Evolutionary conservation across 1,284 basidiomycete species (phyloP).

Genomic region (Ceratobasidium sp.): DNA sequence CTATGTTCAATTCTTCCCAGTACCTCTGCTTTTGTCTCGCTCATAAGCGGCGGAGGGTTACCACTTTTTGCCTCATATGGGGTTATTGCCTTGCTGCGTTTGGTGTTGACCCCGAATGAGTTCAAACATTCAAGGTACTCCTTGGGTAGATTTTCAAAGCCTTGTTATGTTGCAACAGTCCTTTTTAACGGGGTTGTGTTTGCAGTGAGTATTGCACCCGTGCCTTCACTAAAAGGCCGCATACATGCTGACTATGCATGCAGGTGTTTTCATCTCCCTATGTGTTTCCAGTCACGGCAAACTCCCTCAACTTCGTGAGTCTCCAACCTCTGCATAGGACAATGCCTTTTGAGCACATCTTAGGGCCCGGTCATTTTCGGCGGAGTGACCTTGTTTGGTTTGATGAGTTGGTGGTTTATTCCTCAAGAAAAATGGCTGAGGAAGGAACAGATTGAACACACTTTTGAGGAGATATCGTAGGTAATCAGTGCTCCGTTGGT

Average conservation of each 20-base stretch:
- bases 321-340: slow-evolving; percentile 1
- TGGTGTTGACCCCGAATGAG: slow-evolving; percentile 55
- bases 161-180: slow-evolving; percentile 54
- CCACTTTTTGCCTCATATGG: slow-evolving; percentile 57
- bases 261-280: slow-evolving; percentile 54
- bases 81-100: slow-evolving; percentile 54
- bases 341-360: slow-evolving; percentile 37
- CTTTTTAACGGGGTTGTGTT: slow-evolving; percentile 53
- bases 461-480: slow-evolving; percentile 48
- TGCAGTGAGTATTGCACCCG: slow-evolving; percentile 47
- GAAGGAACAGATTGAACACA: slow-evolving; percentile 50
- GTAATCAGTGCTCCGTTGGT: no score
- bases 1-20: slow-evolving; percentile 57
- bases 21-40: slow-evolving; percentile 56
- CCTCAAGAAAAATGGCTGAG: slow-evolving; percentile 55
- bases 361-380: slow-evolving; percentile 51
- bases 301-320: slow-evolving; percentile 53
- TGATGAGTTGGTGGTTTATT: slow-evolving; percentile 53
- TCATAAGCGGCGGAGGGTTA: slow-evolving; percentile 56
- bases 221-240: not conserved
- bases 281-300: slow-evolving; percentile 53
- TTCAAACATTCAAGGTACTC: slow-evolving; percentile 55
- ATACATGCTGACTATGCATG: not conserved
- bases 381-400: slow-evolving; percentile 54
- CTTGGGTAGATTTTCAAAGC: slow-evolving; percentile 53